Evolutionary conservation across 352 stramenopile genomes (phyloP).

Genomic region (Globisporangium solare): DNA sequence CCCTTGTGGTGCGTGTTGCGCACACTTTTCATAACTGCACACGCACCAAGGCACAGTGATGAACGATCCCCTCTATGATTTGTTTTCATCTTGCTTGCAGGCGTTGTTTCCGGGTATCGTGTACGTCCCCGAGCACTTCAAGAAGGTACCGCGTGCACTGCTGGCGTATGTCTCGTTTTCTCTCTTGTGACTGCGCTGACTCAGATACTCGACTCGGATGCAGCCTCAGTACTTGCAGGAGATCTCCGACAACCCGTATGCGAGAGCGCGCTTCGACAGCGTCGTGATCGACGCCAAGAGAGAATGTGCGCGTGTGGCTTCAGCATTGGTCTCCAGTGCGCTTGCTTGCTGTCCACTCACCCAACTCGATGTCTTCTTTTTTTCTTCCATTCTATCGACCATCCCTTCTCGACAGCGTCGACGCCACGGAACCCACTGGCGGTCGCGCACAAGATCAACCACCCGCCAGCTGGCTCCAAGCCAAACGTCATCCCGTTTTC

Average conservation of each 20-base stretch:
- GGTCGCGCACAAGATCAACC: slow-evolving; percentile 86
- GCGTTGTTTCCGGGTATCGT: slow-evolving; percentile 74
- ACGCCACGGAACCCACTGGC: slow-evolving; percentile 61
- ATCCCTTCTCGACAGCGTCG: slow-evolving; percentile 25
- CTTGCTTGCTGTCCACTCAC: not conserved
- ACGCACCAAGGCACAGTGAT: not conserved
- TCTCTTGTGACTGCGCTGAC: too few species aligned
- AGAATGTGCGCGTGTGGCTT: slow-evolving; percentile 34
- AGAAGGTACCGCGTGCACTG: slow-evolving; percentile 42
- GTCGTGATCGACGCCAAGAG: slow-evolving; percentile 84
- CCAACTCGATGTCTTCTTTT: not conserved
- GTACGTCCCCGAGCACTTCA: slow-evolving; percentile 83
- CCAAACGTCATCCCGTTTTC: slow-evolving; percentile 81
- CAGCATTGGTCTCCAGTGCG: not conserved
- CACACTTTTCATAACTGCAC: too few species aligned
- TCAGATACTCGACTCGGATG: too few species aligned
- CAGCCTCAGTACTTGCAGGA: slow-evolving; percentile 55
- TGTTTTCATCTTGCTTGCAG: slow-evolving; percentile 23
- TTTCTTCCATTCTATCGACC: not conserved
- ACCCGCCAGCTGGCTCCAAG: slow-evolving; percentile 52
- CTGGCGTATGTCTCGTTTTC: not conserved
- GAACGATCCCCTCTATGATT: too few species aligned
- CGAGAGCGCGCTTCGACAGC: slow-evolving; percentile 80
- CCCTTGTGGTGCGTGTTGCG: slow-evolving; percentile 48
- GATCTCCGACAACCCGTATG: slow-evolving; percentile 73